Base-by-base conservation (phyloP, 495 filamentous ascomycete genomes). In the Tuber indicum region DNA sequence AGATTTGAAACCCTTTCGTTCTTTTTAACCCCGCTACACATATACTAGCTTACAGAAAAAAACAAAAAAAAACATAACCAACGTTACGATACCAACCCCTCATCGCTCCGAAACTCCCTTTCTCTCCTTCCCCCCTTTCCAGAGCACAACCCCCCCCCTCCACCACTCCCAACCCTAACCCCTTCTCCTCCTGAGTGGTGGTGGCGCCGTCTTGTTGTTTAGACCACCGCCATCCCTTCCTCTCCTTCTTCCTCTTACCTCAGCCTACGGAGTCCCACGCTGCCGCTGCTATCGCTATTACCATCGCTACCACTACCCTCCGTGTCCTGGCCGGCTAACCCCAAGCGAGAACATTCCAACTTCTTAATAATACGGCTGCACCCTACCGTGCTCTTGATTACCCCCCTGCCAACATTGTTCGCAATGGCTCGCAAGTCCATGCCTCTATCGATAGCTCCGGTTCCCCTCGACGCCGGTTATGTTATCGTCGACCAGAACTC, bases 371-470 rank as follows among this genome's bases (percentile, higher is more conserved):
- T 66, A 32, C 26, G 2, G 3, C 58, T 32, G 58, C 58, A 32
- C 26, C 16, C 58, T 66, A 32, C n/a, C n/a, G 58, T 66, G 10
- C 14, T 1, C 58, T 66, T 32, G 58, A 32, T 66, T 66, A 66
- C 58, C 26, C 26, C 26, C 58, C 26, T 32, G 12, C 10, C n/a
- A 32, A 66, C 58, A 66, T 32, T 32, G 10, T 66, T 73, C 46
- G 39, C 78, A 79, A 80, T 80, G 77, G 78, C 78, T 49, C 78
- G 78, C 47, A 74, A 79, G 44, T 46, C 71, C 70, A 32, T 45
- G 47, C 72, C 77, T 62, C 70, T 79, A 71, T 77, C 75, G 43
- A 71, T 78, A 43, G 74, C 75, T 47, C 78, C 78, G 52, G 52
- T 75, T 32, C 58, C n/a, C 16, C 26, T 66, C 10, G 58, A 66